phyloP scores from a whole-genome alignment of 2,329 filamentous ascomycete species.

The Claviceps spartinae region DNA sequence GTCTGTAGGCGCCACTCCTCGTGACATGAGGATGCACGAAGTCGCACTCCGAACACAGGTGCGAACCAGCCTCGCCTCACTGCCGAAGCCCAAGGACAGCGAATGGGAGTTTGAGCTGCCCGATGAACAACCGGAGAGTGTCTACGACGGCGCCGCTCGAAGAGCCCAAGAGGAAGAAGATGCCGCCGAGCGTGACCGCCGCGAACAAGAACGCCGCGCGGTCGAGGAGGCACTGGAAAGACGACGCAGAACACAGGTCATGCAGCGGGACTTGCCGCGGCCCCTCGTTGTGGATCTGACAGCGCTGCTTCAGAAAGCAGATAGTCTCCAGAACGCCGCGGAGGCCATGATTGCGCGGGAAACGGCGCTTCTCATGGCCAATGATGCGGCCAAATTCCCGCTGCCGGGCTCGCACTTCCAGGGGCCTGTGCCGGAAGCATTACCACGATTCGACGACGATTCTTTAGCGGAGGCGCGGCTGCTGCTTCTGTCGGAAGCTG shows the following conservation, averaged over 20 bases:
- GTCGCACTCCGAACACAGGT: constrained; percentile 55
- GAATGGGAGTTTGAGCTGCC: constrained; percentile 92
- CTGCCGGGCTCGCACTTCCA: constrained; percentile 53
- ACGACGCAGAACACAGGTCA: constrained; percentile 75
- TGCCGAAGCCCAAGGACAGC: constrained; percentile 84
- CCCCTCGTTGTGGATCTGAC: constrained; percentile 60
- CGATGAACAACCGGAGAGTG: constrained; percentile 58
- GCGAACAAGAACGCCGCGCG: constrained; percentile 60
- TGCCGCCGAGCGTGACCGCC: constrained; percentile 61
- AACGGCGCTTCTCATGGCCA: constrained; percentile 63
- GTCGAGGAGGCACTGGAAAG: constrained; percentile 66
- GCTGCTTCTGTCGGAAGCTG: constrained; percentile 60
- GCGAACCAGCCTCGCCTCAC: constrained; percentile 57
- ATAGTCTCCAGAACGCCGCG: constrained; percentile 47
- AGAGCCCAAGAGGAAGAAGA: constrained; percentile 43
- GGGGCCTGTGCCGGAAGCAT: constrained; percentile 41
- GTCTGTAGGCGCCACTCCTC: constrained; percentile 60
- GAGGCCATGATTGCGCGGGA: constrained; percentile 61
- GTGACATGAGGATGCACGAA: constrained; percentile 60
- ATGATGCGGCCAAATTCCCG: constrained; percentile 66
- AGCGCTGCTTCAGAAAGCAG: constrained; percentile 50
- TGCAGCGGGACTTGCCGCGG: constrained; percentile 71
- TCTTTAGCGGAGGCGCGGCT: constrained; percentile 62
- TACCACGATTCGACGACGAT: constrained; percentile 57
- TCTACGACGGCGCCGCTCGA: constrained; percentile 14